Base-by-base conservation (phyloP, 2,329 filamentous ascomycete species). In the Penicillium aurantiogriseum region DNA sequence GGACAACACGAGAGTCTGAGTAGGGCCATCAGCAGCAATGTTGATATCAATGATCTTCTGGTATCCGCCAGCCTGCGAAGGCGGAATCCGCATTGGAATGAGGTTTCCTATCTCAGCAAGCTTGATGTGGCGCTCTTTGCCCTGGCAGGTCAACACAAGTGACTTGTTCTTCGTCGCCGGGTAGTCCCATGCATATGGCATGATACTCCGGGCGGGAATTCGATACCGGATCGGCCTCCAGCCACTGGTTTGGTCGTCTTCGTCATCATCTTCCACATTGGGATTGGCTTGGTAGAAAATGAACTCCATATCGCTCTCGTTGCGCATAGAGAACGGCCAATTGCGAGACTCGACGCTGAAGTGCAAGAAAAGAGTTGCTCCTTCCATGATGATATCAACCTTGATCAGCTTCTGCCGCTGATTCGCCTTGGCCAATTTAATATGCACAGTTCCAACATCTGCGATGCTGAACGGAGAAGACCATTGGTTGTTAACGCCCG, bases 101-200 rank as follows among this genome's bases (percentile, higher is more conserved):
- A 96, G 82, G 65, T 97, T 97, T 25, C 94, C 94, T 68, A 99
- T 99, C 72, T 99, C 94, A 2, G 93, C 91, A 63, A 99, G 83
- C 74, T 95, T 97, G 71, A 99, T 89, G 69, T 97, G 91, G 31
- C 94, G 84, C 71, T 97, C 92, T 69, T 88, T 91, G 60, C 87
- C 87, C 68, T 88, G 86, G 8, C 88, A 88, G 52, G 81, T 87
- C 70, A 99, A 86, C 49, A 97, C 86, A 39, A 99, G 85, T 72
- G 97, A 94, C 69, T 94, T 96, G 77, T 91, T 89, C 77, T 96
- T 97, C n/a, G 92, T 92, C 1, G 94, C 93, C 1, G 94, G 95
- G 76, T 96, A 99, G 71, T 99, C 95, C 94, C 94, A 99, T 2
- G 94, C 93, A 69, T 99, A 99, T 0, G 95, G 94, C 94, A 99